Conservation (phyloP, 164 flowering plant species). For the Nelumbo lutea region DNA sequence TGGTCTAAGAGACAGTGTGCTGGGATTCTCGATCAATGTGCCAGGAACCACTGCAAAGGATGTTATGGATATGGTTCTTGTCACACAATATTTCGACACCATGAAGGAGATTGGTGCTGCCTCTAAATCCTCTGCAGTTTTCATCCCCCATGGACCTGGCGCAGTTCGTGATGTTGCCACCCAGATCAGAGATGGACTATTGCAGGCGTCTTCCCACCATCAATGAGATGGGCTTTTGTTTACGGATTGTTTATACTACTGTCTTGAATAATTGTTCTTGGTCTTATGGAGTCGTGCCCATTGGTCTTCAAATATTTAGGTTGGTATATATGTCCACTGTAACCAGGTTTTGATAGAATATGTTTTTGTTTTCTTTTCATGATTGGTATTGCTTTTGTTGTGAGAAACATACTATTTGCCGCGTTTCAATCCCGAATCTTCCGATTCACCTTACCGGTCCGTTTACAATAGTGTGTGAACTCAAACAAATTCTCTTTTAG, state of each 20-base stretch:
- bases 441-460: too few species aligned
- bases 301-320: too few species aligned
- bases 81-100: slow-evolving; percentile 64
- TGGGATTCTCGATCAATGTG: slow-evolving; percentile 64
- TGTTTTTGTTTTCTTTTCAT: too few species aligned
- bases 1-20: slow-evolving; percentile 73
- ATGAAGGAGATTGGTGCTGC: slow-evolving; percentile 75
- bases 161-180: slow-evolving; percentile 59
- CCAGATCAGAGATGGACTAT: slow-evolving; percentile 71
- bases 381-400: too few species aligned
- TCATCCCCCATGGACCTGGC: slow-evolving; percentile 78
- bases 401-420: too few species aligned
- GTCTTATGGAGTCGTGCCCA: too few species aligned
- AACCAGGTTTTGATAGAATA: too few species aligned
- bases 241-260: not conserved
- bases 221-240: not conserved
- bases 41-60: slow-evolving; percentile 55
- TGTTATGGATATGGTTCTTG: slow-evolving; percentile 65
- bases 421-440: too few species aligned
- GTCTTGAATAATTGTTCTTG: too few species aligned
- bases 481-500: too few species aligned
- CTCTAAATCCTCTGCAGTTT: slow-evolving; percentile 67
- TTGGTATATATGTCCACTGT: too few species aligned
- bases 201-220: slow-evolving; percentile 35
- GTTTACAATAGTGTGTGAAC: too few species aligned